These are phyloP conservation scores for Inonotus obliquus DNA, from an alignment of 1,284 basidiomycete genomes.

Conservation along the genomic window DNA sequence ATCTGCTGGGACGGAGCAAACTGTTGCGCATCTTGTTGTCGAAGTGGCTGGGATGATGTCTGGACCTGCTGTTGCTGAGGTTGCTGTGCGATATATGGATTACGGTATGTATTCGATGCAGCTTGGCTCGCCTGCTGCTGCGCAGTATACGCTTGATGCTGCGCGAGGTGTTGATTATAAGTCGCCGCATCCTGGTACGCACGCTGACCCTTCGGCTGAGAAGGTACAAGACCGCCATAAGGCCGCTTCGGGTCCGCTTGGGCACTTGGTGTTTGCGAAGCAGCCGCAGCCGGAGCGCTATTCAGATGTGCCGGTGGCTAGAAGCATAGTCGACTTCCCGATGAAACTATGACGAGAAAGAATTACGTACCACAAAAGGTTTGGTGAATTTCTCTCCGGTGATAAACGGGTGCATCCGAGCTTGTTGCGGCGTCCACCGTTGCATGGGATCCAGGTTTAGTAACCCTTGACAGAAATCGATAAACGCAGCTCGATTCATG, in stretches of 20 bases:
- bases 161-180: conserved; percentile 91
- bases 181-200: conserved; percentile 90
- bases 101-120: conserved; percentile 61
- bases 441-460: conserved; percentile 93
- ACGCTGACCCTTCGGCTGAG: conserved; percentile 71
- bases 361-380: conserved; percentile 71
- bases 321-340: neutral
- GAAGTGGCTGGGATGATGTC: conserved; percentile 21
- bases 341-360: conserved; percentile 1
- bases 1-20: conserved; percentile 11
- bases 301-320: conserved; percentile 18
- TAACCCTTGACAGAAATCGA: conserved; percentile 96
- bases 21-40: conserved; percentile 13
- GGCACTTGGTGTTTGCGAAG: conserved; percentile 22
- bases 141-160: conserved; percentile 91
- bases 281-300: conserved; percentile 26
- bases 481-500: conserved; percentile 90
- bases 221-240: conserved; percentile 89
- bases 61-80: conserved; percentile 36
- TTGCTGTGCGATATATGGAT: conserved; percentile 60
- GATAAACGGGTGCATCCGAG: conserved; percentile 94
- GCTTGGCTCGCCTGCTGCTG: conserved; percentile 71
- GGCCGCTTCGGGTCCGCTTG: conserved; percentile 75
- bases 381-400: conserved; percentile 94
- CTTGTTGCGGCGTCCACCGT: conserved; percentile 97